Conservation (phyloP, 768 basidiomycete genomes). For the Phanerochaete sordida region DNA sequence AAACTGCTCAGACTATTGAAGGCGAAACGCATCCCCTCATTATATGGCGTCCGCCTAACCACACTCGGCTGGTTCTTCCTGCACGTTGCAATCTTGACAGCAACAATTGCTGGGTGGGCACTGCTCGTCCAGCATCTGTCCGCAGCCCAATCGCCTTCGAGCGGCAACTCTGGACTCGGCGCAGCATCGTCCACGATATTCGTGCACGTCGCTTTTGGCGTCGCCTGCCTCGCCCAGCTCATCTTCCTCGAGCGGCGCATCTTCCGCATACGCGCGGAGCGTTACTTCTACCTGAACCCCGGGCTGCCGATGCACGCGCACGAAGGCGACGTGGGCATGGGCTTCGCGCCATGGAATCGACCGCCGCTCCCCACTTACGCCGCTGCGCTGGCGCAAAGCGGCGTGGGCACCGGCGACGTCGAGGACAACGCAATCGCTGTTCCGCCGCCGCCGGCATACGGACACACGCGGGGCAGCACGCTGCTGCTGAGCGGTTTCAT, state of each 20-base stretch:
- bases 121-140: conserved; percentile 30
- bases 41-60: conserved; percentile 42
- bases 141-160: neutral
- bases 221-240: conserved; percentile 48
- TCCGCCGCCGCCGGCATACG: conserved; percentile 75
- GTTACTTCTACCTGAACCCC: conserved; percentile 56
- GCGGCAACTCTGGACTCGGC: conserved; percentile 2
- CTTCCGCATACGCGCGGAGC: conserved; percentile 64
- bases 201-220: conserved; percentile 59
- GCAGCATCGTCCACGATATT: conserved; percentile 37
- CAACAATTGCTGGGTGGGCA: conserved; percentile 56
- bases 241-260: conserved; percentile 63
- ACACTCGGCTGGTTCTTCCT: conserved; percentile 41
- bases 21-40: conserved; percentile 32
- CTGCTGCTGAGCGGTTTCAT: conserved; percentile 55
- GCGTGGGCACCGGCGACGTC: conserved; percentile 70
- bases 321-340: conserved; percentile 22
- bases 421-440: conserved; percentile 67
- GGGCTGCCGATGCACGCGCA: conserved; percentile 43
- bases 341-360: conserved; percentile 63
- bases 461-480: conserved; percentile 67
- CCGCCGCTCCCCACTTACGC: conserved; percentile 71
- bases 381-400: conserved; percentile 63
- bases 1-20: conserved; percentile 36
- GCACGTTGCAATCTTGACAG: conserved; percentile 38